Base-by-base conservation (phyloP, 2,329 filamentous ascomycete species). In the Penicillium freii region DNA sequence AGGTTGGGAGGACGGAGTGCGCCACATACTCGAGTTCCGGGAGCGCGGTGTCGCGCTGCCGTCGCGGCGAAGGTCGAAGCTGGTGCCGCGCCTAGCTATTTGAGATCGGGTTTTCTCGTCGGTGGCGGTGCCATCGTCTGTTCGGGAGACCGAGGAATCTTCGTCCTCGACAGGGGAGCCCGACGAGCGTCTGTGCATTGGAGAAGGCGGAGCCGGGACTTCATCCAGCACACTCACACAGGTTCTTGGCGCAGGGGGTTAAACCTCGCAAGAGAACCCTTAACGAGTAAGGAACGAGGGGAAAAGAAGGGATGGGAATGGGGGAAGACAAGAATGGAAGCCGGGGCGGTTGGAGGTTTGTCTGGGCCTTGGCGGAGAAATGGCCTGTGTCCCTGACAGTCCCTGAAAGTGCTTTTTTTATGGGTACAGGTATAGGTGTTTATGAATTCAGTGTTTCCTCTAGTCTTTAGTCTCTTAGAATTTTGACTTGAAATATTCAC, bases 121-220 rank as follows among this genome's bases (percentile, higher is more conserved):
- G 61, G 68, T 57, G 59, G 64, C 65, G 59, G 63, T 60, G 66
- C 68, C 71, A 72, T 75, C 73, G 51, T 67, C 66, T 58, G 69
- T 60, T 66, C 71, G 71, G 60, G 69, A 43, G 36, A 47, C 62
- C 62, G 66, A 66, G 59, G 70, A 69, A 62, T 74, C 70, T 66
- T 73, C 73, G 69, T 76, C 74, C 73, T 72, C 72, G 65, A 72
- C 69, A 67, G 73, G 73, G 61, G 73, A 75, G 66, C 72, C 74
- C 69, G 75, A 78, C 70, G 71, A 75, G 68, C 74, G 75, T 75
- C 73, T 77, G 69, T 72, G 75, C 75, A 78, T 78, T 76, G 69
- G 74, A 74, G 69, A 69, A 69, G 60, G 64, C 66, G 65, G 67
- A 67, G 63, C 60, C 66, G 64, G 59, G 59, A 63, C 68, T 53